Evolutionary conservation across 768 basidiomycete species (phyloP).

Genomic region (Pholiota microspora): DNA sequence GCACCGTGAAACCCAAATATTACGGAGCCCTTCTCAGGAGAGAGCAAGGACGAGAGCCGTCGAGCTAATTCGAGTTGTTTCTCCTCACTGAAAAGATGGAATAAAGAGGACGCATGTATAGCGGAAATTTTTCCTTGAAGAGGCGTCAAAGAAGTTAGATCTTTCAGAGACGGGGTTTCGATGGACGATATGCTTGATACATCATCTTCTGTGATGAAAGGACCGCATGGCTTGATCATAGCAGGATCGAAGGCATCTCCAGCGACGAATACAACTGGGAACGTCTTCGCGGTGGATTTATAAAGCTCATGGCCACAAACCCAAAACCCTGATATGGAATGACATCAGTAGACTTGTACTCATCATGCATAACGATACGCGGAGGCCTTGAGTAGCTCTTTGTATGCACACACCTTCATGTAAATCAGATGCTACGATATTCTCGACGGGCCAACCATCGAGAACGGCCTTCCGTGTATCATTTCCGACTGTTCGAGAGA

Average conservation of each 20-base stretch:
- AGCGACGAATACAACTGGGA: slow-evolving; percentile 51
- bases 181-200: not conserved
- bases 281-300: slow-evolving; percentile 45
- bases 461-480: slow-evolving; percentile 35
- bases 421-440: slow-evolving; percentile 37
- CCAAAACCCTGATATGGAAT: slow-evolving; percentile 48
- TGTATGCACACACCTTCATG: slow-evolving; percentile 21
- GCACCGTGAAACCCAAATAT: slow-evolving; percentile 39
- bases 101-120: slow-evolving; percentile 39
- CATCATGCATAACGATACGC: not conserved
- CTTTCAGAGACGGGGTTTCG: slow-evolving; percentile 11
- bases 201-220: slow-evolving; percentile 2
- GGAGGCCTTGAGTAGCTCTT: no score
- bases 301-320: slow-evolving; percentile 62
- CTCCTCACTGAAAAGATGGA: slow-evolving; percentile 35
- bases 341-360: not conserved
- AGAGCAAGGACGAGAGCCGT: slow-evolving; percentile 29
- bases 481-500: slow-evolving; percentile 33
- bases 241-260: slow-evolving; percentile 52
- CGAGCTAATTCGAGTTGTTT: slow-evolving; percentile 28
- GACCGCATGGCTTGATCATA: slow-evolving; percentile 34
- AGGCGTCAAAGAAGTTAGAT: slow-evolving; percentile 24
- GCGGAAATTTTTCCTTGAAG: slow-evolving; percentile 44
- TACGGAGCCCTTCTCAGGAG: slow-evolving; percentile 30
- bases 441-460: slow-evolving; percentile 38